A percentile compares a stretch with the other conserved stretches of the same genome.
phyloP scores from a whole-genome alignment of 257 asterid genomes.

The Nicotiana otophora region DNA sequence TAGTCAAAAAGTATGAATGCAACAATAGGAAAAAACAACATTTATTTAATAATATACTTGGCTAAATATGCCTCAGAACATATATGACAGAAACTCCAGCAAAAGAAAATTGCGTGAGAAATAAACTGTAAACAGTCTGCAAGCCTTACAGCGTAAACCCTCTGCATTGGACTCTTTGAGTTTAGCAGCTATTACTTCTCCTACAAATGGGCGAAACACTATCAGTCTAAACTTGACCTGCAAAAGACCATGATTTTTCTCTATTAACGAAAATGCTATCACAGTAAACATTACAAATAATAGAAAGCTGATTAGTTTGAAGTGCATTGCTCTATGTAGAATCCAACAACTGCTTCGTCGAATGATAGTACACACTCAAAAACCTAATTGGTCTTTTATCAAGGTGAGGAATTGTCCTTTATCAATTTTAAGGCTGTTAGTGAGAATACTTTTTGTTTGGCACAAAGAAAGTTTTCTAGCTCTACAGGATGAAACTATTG shows the following conservation, averaged over 20 bases:
- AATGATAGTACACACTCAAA: background rate
- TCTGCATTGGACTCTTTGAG: constrained; percentile 56
- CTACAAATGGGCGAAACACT: constrained; percentile 81
- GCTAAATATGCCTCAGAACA: background rate
- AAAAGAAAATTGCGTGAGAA: background rate
- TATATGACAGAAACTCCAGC: background rate
- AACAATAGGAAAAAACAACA: no score
- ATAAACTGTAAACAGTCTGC: background rate
- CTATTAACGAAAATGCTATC: background rate
- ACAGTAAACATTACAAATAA: background rate
- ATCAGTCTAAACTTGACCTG: constrained; percentile 81
- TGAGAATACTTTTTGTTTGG: background rate
- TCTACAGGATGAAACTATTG: background rate
- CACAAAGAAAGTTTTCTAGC: no score
- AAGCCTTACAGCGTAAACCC: constrained; percentile 63
- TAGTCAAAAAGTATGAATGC: no score
- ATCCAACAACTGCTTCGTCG: background rate
- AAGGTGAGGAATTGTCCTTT: background rate
- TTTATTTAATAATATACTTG: background rate
- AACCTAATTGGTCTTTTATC: background rate
- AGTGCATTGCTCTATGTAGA: background rate
- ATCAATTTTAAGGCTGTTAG: background rate
- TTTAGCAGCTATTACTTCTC: constrained; percentile 71
- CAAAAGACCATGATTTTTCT: constrained; percentile 13
- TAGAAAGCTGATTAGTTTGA: background rate